Base-by-base conservation (phyloP, 2,329 filamentous ascomycete species). In the Amauroascus verrucosus region DNA sequence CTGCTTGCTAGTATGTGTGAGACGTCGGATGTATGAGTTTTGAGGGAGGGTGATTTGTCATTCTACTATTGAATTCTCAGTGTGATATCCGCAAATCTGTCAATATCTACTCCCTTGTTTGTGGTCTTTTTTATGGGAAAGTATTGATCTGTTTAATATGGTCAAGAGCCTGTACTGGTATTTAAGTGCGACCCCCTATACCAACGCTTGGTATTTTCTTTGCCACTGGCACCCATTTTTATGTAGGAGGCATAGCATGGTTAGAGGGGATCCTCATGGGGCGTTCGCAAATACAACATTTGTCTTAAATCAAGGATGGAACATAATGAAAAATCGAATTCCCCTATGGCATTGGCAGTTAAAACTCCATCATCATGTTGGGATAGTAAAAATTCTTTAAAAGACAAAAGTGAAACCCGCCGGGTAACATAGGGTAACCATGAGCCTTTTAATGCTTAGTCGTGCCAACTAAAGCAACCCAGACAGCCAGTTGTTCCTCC, bases 321-420 rank as follows among this genome's bases (percentile, higher is more conserved):
- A 52, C 40, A 13, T 40, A 38, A 51, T 20, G 32, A 44, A 52
- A 48, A 53, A 20, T 46, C 32, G 45, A 49, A 57, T 51, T 53
- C 52, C 48, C 48, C 48, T 53, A 55, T 55, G 55, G 49, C 45
- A 57, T 55, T 57, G 55, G 53, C 53, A 57, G 48, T 53, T 57
- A 57, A 43, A 56, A 53, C 54, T 56, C 55, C 55, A 47, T 57
- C 45, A 54, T 55, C 37, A 56, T 44, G 38, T 55, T 40, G 55
- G 49, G 50, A 55, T 54, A 48, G 37, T 44, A 51, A 46, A 45
- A 33, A 32, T 53, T 45, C 53, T 49, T 52, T 35, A 54, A 57
- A 52, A 43, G 48, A 57, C 47, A 49, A 57, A 55, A 51, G 43
- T 38, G 37, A 52, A 54, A 57, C 30, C 47, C 46, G 52, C 35